phyloP scores from a whole-genome alignment of 441 rosid genomes.

The Macaranga tanarius region DNA sequence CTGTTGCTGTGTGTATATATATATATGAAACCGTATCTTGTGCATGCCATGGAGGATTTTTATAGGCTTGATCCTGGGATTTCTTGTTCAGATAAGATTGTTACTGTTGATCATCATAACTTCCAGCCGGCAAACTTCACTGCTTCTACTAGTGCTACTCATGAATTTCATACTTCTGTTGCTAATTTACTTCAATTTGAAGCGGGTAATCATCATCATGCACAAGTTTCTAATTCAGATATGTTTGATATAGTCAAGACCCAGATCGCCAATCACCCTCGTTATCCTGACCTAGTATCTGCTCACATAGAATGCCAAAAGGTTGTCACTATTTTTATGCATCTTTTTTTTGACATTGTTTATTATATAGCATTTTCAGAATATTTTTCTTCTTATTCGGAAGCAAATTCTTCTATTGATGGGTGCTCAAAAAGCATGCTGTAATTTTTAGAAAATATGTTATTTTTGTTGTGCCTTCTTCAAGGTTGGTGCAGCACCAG shows the following conservation, averaged over 20 bases:
- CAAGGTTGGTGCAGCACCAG: conserved; percentile 65
- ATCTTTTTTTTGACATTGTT: neutral
- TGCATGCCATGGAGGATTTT: conserved; percentile 38
- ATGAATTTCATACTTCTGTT: conserved; percentile 27
- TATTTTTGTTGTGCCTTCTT: neutral
- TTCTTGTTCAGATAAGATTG: conserved; percentile 25
- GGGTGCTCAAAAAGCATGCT: neutral
- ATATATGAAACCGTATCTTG: neutral
- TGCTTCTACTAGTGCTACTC: neutral
- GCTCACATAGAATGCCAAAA: conserved; percentile 60
- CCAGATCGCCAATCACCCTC: conserved; percentile 64
- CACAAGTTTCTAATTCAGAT: conserved; percentile 32
- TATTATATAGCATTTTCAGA: neutral
- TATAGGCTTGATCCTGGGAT: conserved; percentile 32
- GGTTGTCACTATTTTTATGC: conserved; percentile 26
- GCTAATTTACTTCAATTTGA: conserved; percentile 33
- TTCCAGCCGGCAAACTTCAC: conserved; percentile 17
- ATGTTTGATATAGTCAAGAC: conserved; percentile 49
- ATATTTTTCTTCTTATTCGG: neutral
- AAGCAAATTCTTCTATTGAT: neutral
- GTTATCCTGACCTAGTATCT: conserved; percentile 56
- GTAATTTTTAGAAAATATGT: neutral
- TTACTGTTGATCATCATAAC: conserved; percentile 22
- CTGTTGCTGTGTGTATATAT: too few relatives aligned
- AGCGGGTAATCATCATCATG: conserved; percentile 13